Base-by-base conservation (phyloP, 2,329 filamentous ascomycete genomes). In the Xylariales sp. region DNA sequence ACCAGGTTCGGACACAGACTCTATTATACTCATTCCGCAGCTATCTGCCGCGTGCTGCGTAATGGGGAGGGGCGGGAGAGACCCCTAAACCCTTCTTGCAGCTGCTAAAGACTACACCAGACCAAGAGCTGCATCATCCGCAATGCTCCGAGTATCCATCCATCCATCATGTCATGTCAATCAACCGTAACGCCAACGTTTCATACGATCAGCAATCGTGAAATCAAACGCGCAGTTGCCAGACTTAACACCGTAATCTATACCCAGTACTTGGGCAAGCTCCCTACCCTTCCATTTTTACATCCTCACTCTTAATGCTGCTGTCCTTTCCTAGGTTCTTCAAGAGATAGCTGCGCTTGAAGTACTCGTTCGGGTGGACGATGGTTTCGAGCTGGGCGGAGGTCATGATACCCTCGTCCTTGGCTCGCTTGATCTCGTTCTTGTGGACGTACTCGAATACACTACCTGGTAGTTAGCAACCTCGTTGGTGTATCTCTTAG, bases 281-380 rank as follows among this genome's bases (percentile, higher is more conserved):
- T 27, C n/a, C 24, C 9, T 31, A 80, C 49, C 59, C 69, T 45
- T 74, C 73, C 74, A 82, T 81, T 62, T 76, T 74, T 22, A 75
- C 64, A 46, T 81, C 76, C 14, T 68, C 64, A 45, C 67, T 66
- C 16, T 66, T 62, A n/a, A n/a, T n/a, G 20, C 59, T 32, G 12
- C 11, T 31, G 10, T 31, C 51, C 47, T 73, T 80, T 38, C 65
- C 82, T 19, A 94, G 63, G 59, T 93, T 87, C 70, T 89, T 95
- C 46, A 98, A 68, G 52, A 94, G 57, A 62, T 88, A 97, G 60
- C 89, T 95, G 42, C 91, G 77, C 73, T 95, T 96, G 65, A 97
- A 98, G 65, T 96, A 98, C 50, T 91, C 90, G 61, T 98, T 98
- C 9, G 93, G 93, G 65, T 98, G 93, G 16, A 95, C 83, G 58